Conservation (phyloP, 148 eudicot genomes). For the Limonium bicolor region DNA sequence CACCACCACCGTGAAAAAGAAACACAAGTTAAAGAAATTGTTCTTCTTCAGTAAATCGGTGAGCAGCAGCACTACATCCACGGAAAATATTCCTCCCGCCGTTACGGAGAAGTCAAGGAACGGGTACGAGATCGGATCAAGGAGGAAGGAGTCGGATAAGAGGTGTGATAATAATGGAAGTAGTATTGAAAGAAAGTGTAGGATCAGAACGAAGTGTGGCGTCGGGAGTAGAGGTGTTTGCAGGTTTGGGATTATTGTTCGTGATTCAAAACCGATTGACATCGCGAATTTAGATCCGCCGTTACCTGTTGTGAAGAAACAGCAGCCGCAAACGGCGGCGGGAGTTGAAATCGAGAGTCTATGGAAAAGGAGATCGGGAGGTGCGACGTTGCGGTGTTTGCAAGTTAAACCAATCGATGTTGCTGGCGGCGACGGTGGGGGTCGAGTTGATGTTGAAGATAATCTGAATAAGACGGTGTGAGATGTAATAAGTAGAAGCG, state of each 20-base stretch:
- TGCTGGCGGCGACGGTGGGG: background rate
- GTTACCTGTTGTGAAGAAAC: conserved; percentile 50
- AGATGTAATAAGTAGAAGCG: too few relatives aligned
- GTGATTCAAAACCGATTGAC: conserved; percentile 10
- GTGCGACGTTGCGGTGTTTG: conserved; percentile 26
- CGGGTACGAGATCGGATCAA: too few relatives aligned
- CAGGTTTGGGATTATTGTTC: background rate
- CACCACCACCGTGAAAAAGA: conserved; percentile 9
- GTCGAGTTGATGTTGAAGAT: too few relatives aligned
- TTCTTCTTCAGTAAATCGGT: conserved; percentile 36
- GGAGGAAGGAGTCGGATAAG: too few relatives aligned
- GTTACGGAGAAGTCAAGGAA: background rate
- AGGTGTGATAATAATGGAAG: too few relatives aligned
- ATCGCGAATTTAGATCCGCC: conserved; percentile 58
- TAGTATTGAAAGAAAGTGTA: too few relatives aligned
- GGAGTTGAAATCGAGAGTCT: conserved; percentile 18
- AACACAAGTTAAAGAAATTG: conserved; percentile 25
- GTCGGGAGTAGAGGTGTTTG: background rate
- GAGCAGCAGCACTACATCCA: conserved; percentile 8
- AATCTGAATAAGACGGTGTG: too few relatives aligned
- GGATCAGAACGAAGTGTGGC: conserved; percentile 6
- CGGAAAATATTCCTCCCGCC: conserved; percentile 3
- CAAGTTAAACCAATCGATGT: conserved; percentile 25
- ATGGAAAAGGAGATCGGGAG: conserved; percentile 62
- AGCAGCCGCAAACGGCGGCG: background rate